These are phyloP conservation scores for Calophaca sinica DNA, from an alignment of 306 rosid genomes.

Conservation along the genomic window DNA sequence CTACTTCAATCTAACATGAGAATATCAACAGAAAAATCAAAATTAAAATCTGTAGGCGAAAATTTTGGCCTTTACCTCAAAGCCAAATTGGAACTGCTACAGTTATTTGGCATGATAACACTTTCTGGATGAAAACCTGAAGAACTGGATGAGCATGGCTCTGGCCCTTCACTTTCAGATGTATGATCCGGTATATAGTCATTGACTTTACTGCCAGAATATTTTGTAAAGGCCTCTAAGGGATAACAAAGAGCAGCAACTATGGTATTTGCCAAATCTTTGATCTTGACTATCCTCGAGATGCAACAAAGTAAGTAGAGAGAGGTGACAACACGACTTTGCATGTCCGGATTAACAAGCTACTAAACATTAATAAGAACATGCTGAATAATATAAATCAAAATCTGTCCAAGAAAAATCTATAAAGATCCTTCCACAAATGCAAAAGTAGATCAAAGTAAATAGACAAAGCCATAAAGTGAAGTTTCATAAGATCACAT, in stretches of 20 bases:
- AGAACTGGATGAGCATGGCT: constrained; percentile 54
- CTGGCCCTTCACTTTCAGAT: constrained; percentile 57
- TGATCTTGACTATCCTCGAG: constrained; percentile 87
- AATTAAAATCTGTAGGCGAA: constrained; percentile 21
- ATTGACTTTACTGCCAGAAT: constrained; percentile 58
- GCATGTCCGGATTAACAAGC: constrained; percentile 69
- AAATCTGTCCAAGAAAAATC: constrained; percentile 19
- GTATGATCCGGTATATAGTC: constrained; percentile 53
- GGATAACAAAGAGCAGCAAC: constrained; percentile 85
- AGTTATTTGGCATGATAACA: constrained; percentile 46
- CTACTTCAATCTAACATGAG: constrained; percentile 6
- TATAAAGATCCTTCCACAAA: constrained; percentile 32
- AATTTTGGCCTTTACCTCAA: constrained; percentile 60
- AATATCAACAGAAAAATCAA: constrained; percentile 29
- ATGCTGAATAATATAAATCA: constrained; percentile 33
- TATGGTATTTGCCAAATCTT: constrained; percentile 87
- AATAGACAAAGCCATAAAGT: constrained; percentile 41
- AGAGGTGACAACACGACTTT: constrained; percentile 77
- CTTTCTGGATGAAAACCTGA: constrained; percentile 50
- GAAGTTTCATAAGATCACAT: constrained; percentile 69
- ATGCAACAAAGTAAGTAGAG: constrained; percentile 91
- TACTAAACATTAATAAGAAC: constrained; percentile 57
- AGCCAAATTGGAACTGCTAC: constrained; percentile 56
- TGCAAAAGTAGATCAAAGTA: constrained; percentile 32
- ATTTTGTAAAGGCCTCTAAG: constrained; percentile 57